Evolutionary conservation across 2,329 filamentous ascomycete genomes (phyloP), one percentile per base, ranked within the genome.

Genomic region (Ascosphaera aggregata): DNA sequence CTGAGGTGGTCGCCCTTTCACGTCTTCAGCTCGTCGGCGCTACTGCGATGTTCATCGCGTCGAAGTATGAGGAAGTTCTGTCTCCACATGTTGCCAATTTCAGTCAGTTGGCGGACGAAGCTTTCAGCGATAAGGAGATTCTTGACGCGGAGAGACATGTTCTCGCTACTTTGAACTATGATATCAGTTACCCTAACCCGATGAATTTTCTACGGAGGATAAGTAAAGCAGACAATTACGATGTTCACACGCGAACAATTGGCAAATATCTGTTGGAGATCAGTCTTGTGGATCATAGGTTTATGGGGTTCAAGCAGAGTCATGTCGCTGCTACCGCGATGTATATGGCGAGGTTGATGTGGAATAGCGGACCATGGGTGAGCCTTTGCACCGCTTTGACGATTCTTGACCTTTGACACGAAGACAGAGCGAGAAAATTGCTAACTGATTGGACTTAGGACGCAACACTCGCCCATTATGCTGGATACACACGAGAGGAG

Each of bases 131-230:
- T 57, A 74, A 80, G 36, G 89, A 98, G 62, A 95, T 98, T 48
- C 69, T 98, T 31, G 86, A 81, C 53, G 89, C 89, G n/a, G 89
- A 98, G 61, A 80, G 89, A 47, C 93, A 91, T 56, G 76, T 98
- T 47, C 75, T 98, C 39, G 72, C 73, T 47, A 84, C 84, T 4
- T 71, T 98, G 44, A 78, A 94, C 63, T 98, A 94, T 58, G 86
- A 98, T 55, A 73, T 98, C 46, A 94, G 85, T 65, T 98, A 94
- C 54, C 89, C 89, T 41, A 98, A 98, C 61, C 89, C 89, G 17
- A 98, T 98, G 89, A 98, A 98, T 69, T 98, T 98, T 65, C 73
- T 98, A 43, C 81, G 89, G 46, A 80, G 91, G 48, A 93, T 98
- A 59, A 95, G 86, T 44, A 98, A 98, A 67, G 91, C 89, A 52